phyloP scores from a whole-genome alignment of 331 rosid species.

The Telfairia occidentalis region DNA sequence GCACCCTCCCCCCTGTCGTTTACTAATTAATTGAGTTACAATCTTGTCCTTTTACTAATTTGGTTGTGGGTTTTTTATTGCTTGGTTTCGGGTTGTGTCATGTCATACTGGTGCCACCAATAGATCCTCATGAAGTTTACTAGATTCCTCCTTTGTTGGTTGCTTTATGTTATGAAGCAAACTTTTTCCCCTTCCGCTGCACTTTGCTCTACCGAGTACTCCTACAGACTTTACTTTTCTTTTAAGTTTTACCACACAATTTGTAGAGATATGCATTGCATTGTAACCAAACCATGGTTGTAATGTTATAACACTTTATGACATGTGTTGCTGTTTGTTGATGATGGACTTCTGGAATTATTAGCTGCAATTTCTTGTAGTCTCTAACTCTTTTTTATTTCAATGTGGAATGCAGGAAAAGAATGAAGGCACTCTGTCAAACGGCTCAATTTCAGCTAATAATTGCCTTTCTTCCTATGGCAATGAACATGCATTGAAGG shows the following conservation, averaged over 20 bases:
- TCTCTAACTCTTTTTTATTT: not conserved
- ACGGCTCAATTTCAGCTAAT: slow-evolving; percentile 2
- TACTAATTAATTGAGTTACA: not conserved
- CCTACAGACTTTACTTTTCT: not conserved
- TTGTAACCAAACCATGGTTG: not conserved
- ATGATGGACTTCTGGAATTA: not conserved
- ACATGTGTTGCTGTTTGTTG: not conserved
- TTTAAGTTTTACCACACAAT: not conserved
- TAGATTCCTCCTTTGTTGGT: not conserved
- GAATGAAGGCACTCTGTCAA: slow-evolving; percentile 4
- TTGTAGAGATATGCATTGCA: not conserved
- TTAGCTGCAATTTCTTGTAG: not conserved
- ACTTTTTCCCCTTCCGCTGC: not conserved
- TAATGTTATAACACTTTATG: not conserved
- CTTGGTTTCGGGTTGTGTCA: not conserved
- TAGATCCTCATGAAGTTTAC: not conserved
- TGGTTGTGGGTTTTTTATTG: not conserved
- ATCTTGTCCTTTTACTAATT: not conserved
- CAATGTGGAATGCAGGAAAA: slow-evolving; percentile 7
- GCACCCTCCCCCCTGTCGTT: not conserved
- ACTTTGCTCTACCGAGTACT: not conserved
- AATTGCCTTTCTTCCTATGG: not conserved
- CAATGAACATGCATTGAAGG: slow-evolving; percentile 11
- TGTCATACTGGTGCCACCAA: not conserved
- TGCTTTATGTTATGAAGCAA: not conserved